Conservation (phyloP, 2,329 filamentous ascomycete species). For the Fusarium buxicola region DNA sequence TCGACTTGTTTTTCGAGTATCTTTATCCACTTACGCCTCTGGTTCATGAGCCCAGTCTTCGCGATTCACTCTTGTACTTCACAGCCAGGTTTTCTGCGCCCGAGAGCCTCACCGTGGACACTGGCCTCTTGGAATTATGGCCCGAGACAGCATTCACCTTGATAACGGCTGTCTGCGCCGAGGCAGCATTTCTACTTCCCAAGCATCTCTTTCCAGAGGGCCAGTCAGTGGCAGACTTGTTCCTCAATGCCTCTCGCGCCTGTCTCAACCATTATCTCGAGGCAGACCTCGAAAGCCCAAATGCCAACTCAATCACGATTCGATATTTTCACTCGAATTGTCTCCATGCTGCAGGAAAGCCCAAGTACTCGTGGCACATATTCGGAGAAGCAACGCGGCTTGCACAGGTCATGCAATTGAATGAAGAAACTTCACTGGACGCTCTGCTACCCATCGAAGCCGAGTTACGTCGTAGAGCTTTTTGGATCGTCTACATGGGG, state of each 20-base stretch:
- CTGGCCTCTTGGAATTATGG: constrained; percentile 46
- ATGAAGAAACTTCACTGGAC: constrained; percentile 54
- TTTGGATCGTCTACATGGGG: constrained; percentile 56
- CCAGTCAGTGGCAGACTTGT: constrained; percentile 51
- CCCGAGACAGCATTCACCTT: constrained; percentile 55
- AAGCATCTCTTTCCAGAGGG: constrained; percentile 55
- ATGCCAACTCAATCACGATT: constrained; percentile 56
- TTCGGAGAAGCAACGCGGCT: constrained; percentile 58
- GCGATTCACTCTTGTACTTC: constrained; percentile 52
- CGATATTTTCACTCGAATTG: constrained; percentile 60
- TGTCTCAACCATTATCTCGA: constrained; percentile 55
- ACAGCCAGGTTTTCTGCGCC: constrained; percentile 22
- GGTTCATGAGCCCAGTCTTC: constrained; percentile 56
- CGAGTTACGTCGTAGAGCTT: constrained; percentile 51
- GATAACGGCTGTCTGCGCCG: constrained; percentile 58
- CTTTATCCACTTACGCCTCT: constrained; percentile 57
- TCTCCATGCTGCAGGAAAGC: constrained; percentile 56
- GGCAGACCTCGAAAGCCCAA: constrained; percentile 55
- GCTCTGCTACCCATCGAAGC: constrained; percentile 53
- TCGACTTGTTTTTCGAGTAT: constrained; percentile 57
- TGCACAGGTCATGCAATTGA: constrained; percentile 56
- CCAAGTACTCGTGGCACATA: constrained; percentile 58
- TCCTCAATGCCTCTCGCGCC: constrained; percentile 54
- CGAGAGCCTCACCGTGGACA: constrained; percentile 9
- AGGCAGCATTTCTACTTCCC: constrained; percentile 55